Base-by-base conservation (phyloP, 179 eudicot species). In the Patellifolia procumbens region DNA sequence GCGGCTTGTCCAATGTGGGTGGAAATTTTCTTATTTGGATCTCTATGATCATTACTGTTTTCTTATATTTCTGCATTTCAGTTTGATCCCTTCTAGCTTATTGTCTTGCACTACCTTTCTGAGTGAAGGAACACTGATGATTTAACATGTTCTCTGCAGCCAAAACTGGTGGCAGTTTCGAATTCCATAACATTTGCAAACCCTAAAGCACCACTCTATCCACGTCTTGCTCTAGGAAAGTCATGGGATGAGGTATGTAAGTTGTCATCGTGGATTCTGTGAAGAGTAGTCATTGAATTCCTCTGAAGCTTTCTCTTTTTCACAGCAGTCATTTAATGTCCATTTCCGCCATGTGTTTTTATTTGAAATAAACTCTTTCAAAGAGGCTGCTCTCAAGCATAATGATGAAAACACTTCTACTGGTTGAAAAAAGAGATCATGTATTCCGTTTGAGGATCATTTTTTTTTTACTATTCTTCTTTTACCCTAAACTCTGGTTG, bases 181-280 rank as follows among this genome's bases (percentile, higher is more conserved):
- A 87, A 88, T 76, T 53, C 63, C 48, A 75, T 92, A 82, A 72
- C 88, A 43, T 94, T 94, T 82, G 80, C 73, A 49, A 85, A 91
- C 80, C 98, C 97, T 11, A 92, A 91, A 80, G 98, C 96, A 26
- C 98, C 98, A 1, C 87, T 92, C 28, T 92, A 92, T 76, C 97
- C 98, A 8, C 97, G 97, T 37, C 92, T 94, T 83, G 98, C 98
- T 70, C 83, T 86, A 11, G 98, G 98, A 59, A 92, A 89, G 72
- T 86, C 88, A 48, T 92, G 97, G 97, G 65, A 94, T 81, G 91
- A 91, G 88, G 98, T 94, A 85, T 80, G 89, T 81, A 43, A 16
- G 13, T 78, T 45, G 43, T 68, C 52, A 31, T 31, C 59, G 19
- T 45, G 20, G 15, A 34, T 24, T 48, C 46, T 35, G 70, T 12